Base-by-base conservation (phyloP, 2,329 filamentous ascomycete species). In the Aspergillus versicolor region DNA sequence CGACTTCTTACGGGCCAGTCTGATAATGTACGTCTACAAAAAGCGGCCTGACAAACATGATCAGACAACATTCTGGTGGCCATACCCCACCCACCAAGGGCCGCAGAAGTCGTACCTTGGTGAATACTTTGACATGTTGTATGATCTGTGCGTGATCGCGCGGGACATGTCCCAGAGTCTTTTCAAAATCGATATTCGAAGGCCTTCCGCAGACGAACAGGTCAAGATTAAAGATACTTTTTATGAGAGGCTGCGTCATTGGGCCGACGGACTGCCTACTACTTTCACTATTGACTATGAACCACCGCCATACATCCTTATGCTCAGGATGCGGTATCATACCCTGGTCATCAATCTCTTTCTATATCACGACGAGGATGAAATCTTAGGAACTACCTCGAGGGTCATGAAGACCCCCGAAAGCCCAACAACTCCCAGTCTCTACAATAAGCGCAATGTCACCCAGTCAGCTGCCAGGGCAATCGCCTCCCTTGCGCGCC, bases 261-360 rank as follows among this genome's bases (percentile, higher is more conserved):
- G 73, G 73, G 59, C 70, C 49, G 63, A 65, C 4, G 56, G 60
- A 22, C 57, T 75, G 34, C 73, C 73, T 1, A 60, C 58, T 3
- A 60, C 59, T 6, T 73, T 73, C 46, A 61, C 67, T n/a, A 58
- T 60, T 11, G 58, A 57, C 11, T 56, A 62, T n/a, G 63, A 56
- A 15, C 68, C 67, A 4, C 65, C 72, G 13, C 72, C 73, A n/a
- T 68, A 74, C 58, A 61, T 73, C 17, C 64, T 75, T 8, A 54
- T 56, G 19, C 11, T 60, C 24, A 54, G 71, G 44, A 74, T 75
- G 68, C 66, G 72, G 15, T 73, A 71, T 40, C 59, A 74, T 48
- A 64, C 72, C 41, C 54, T 72, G 27, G 60, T 69, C 21, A 74
- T 75, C 52, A 74, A 66, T 50, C 55, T 75, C n/a, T 71, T 75